Evolutionary conservation across 2,329 filamentous ascomycete species (phyloP), one percentile per base, ranked within the genome.

Genomic region (Sarocladium oryzae): DNA sequence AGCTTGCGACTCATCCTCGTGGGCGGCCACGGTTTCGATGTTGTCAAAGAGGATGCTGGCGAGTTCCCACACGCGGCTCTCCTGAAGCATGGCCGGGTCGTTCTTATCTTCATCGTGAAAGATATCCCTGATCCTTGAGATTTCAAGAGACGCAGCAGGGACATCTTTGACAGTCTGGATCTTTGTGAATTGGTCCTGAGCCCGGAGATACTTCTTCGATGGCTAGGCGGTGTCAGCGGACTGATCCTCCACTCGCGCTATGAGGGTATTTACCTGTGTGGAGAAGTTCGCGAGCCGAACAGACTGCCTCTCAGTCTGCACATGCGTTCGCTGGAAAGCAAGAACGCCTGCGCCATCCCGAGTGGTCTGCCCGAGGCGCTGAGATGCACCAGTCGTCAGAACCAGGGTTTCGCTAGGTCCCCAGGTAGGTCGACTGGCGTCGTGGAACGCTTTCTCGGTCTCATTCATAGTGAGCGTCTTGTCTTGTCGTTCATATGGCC

Each of bases 41-140:
- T 83, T 75, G 57, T 96, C 90, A 61, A 96, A 99, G 3, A 99
- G 77, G 33, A 96, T 84, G 52, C 88, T 87, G 1, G 89, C 85
- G 32, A 99, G 75, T 54, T 89, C 80, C 93, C 95, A 99, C 1
- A 93, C 82, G 13, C 82, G 75, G 60, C 83, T 81, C 67, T 95
- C 89, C 52, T 89, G 81, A 18, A 72, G 66, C 51, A 67, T 73
- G 20, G 73, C 74, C 15, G 72, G 69, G 56, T 71, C 66, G 18
- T 64, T 69, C 57, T 66, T 61, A 35, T 69, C 68, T 41, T 69
- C 69, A 36, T 66, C 66, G 54, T 68, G 73, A 56, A 70, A 75
- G 16, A 71, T 55, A 35, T 67, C 61, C 57, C 63, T 66, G 10
- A 74, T 60, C 8, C 58, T 67, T 1, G 57, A 53, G 2, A 62